These are phyloP conservation scores for Blastomyces parvus DNA, from an alignment of 2,329 filamentous ascomycete species.

Conservation along the genomic window DNA sequence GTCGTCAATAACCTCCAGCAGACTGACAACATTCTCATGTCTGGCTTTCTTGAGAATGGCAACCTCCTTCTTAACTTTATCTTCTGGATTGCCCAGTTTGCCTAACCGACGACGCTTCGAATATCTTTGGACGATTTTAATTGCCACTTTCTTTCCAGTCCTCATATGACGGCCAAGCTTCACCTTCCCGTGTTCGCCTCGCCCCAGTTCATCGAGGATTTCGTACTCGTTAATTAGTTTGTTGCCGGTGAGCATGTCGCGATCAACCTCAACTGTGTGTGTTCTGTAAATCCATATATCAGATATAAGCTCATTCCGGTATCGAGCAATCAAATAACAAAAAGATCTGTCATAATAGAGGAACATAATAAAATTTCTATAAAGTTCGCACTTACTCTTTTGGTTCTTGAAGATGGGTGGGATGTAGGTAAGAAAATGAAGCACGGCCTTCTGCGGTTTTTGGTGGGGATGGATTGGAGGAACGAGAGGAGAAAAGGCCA, in stretches of 20 bases:
- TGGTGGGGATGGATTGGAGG: slow-evolving; percentile 24
- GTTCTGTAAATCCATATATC: slow-evolving; percentile 47
- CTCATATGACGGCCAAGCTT: slow-evolving; percentile 79
- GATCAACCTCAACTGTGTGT: slow-evolving; percentile 82
- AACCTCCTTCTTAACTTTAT: slow-evolving; percentile 84
- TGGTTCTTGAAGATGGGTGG: slow-evolving; percentile 61
- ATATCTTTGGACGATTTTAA: slow-evolving; percentile 96
- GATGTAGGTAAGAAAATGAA: slow-evolving; percentile 57
- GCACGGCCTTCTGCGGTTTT: slow-evolving; percentile 30
- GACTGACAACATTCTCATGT: slow-evolving; percentile 90
- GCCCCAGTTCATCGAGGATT: slow-evolving; percentile 89
- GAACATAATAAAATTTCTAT: not conserved
- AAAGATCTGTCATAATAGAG: not conserved
- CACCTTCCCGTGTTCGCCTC: slow-evolving; percentile 94
- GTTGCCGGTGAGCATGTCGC: slow-evolving; percentile 77
- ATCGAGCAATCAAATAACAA: slow-evolving; percentile 4
- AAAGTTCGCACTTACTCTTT: slow-evolving; percentile 53
- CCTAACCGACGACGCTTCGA: slow-evolving; percentile 90
- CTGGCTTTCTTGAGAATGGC: slow-evolving; percentile 97
- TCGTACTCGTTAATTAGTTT: slow-evolving; percentile 98
- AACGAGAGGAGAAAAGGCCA: slow-evolving; percentile 36
- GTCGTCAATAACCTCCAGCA: slow-evolving; percentile 96
- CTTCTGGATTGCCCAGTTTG: slow-evolving; percentile 55
- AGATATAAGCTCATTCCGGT: not conserved
- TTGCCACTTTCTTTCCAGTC: slow-evolving; percentile 72